Evolutionary conservation across 2,329 filamentous ascomycete genomes (phyloP).

Genomic region (Xylariales sp.): DNA sequence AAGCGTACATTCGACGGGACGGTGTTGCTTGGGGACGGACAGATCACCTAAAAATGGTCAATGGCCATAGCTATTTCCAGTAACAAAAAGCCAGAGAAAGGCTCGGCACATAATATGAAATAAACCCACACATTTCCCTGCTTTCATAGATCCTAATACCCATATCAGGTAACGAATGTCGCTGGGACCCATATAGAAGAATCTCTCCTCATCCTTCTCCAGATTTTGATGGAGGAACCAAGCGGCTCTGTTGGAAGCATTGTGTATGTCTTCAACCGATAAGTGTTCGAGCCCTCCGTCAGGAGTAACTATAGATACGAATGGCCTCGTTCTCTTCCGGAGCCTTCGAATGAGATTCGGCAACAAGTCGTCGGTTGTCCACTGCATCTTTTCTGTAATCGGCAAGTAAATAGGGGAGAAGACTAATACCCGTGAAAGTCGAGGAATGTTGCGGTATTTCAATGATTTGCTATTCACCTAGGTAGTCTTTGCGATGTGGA

Average conservation of each 20-base stretch:
- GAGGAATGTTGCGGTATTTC: not conserved
- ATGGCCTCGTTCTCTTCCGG: constrained; percentile 30
- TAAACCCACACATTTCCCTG: constrained; percentile 41
- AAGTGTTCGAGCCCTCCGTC: constrained; percentile 31
- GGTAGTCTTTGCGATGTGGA: not conserved
- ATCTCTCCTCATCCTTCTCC: constrained; percentile 28
- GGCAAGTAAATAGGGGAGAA: not conserved
- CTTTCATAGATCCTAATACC: constrained; percentile 44
- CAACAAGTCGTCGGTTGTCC: constrained; percentile 33
- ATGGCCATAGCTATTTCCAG: not conserved
- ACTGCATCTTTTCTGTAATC: constrained; percentile 24
- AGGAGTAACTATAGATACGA: constrained; percentile 30
- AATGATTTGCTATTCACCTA: not conserved
- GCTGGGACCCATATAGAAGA: constrained; percentile 45
- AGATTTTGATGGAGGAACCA: constrained; percentile 43
- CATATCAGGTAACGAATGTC: constrained; percentile 45
- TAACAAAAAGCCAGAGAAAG: not conserved
- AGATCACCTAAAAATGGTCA: constrained; percentile 28
- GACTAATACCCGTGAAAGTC: not conserved
- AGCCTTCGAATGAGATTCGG: constrained; percentile 30
- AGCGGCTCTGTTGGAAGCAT: constrained; percentile 45
- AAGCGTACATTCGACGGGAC: constrained; percentile 29
- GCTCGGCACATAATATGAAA: constrained; percentile 1
- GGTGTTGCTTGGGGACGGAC: constrained; percentile 34
- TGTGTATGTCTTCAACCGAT: constrained; percentile 30